Conservation (phyloP, 768 basidiomycete species). For the Boletus fagicola region DNA sequence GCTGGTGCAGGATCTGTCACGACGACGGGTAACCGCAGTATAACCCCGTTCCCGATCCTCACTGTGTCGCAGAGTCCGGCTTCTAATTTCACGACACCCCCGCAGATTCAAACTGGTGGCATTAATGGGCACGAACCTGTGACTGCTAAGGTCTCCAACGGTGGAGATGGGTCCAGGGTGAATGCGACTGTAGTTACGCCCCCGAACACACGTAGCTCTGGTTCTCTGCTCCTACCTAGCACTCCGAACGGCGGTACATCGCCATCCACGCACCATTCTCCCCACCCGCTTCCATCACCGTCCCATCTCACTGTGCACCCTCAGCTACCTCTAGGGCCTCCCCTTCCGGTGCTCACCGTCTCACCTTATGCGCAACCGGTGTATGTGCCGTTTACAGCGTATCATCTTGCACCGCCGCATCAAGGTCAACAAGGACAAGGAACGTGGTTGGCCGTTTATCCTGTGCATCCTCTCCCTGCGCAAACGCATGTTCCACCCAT, state of each 20-base stretch:
- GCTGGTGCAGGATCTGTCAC: neutral
- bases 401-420: slow-evolving; percentile 16
- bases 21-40: neutral
- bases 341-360: slow-evolving; percentile 18
- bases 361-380: slow-evolving; percentile 20
- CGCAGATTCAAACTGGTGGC: neutral
- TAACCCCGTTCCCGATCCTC: slow-evolving; percentile 25
- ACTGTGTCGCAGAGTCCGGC: slow-evolving; percentile 5
- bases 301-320: slow-evolving; percentile 11
- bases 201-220: slow-evolving; percentile 1
- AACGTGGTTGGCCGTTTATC: slow-evolving; percentile 27
- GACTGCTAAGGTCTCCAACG: neutral
- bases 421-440: slow-evolving; percentile 16
- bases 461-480: slow-evolving; percentile 17
- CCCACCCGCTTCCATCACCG: slow-evolving; percentile 13
- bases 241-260: slow-evolving; percentile 1
- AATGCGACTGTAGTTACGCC: slow-evolving; percentile 3
- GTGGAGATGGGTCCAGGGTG: slow-evolving; percentile 7
- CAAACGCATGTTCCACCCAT: slow-evolving; percentile 15
- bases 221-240: neutral
- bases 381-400: slow-evolving; percentile 24
- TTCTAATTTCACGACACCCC: neutral
- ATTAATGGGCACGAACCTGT: neutral
- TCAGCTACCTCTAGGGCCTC: slow-evolving; percentile 5
- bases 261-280: neutral